Base-by-base conservation (phyloP, 1,139 yeast species). In the Blastobotrys indianensis region DNA sequence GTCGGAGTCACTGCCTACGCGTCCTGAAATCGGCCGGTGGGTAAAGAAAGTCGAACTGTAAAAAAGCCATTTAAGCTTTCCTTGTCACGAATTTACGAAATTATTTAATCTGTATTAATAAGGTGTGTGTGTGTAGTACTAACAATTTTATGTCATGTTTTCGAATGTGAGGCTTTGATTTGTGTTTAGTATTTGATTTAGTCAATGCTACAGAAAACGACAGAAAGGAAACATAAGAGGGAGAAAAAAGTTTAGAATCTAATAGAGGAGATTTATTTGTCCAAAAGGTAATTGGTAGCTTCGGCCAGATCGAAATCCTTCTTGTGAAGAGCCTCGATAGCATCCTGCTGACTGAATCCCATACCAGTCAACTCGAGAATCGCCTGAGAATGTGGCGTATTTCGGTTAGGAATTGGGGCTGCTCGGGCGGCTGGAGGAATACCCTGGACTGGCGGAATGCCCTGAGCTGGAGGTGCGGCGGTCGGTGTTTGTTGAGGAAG, bases 261-360 rank as follows among this genome's bases (percentile, higher is more conserved):
- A 30, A 30, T 15, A 6, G 12, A 33, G 12, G 33, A 41, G 32
- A 20, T 48, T 33, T 39, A 47, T 39, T 51, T 47, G 44, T 88
- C 97, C 57, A 88, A 72, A 55, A 90, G 70, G 59, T 74, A 80
- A 63, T 90, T 88, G 8, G 95, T 85, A 20, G 97, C 96, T 46
- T 82, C 82, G 53, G 83, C 90, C 44, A 88, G 67, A 58, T 85
- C 78, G 83, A 92, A 85, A 51, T 79, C 72, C 58, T 80, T 80
- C 60, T 70, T 75, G 54, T 77, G 72, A 51, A 90, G 72, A 2
- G 97, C 97, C 8, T 72, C 74, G 9, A 73, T 58, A 1, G 92
- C 87, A 48, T 80, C 81, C 1, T 70, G 69, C 50, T 75, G 74
- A 32, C 79, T 77, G 62, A 90, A 90, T 1, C 97, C 97, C 97